Evolutionary conservation across 345 rosid species (phyloP), one percentile per base, ranked within the genome.

Genomic region (Salix arbutifolia): DNA sequence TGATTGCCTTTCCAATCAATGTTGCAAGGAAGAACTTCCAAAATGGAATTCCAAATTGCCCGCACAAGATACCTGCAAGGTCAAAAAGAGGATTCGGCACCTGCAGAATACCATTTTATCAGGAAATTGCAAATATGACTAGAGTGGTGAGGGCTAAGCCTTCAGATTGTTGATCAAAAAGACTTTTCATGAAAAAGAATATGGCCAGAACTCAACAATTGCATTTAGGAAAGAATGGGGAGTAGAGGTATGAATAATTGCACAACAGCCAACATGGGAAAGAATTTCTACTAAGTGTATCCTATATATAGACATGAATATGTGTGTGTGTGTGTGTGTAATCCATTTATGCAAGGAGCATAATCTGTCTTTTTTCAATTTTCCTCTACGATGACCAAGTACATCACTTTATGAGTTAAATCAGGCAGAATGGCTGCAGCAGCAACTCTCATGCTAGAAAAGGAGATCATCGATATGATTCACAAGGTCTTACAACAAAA

Each of bases 61-160:
- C 98, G 31, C 99, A 96, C 98, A 96, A 90, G 46, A 96, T 96
- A 82, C 99, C 99, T 74, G 99, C 99, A 26, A 96, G 99, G 83
- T 96, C 99, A 83, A 96, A 96, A 46, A 93, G 86, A 75, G 98
- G 99, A 87, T 96, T 96, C 76, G 98, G 99, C 80, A 96, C 97
- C 99, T 93, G 72, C 71, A 78, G 38, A 16, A 23, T 18, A 70
- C 60, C 7, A 69, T 9, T 76, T 65, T 40, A 40, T 40, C 46
- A 40, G 46, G 46, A 40, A 40, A 14, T 74, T 74, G 33, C 77
- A 77, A 30, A 10, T 42, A 17, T 25, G n/a, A 56, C 61, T 56
- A 3, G 5, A 56, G 61, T n/a, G 61, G 23, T 56, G 61, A 8
- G 26, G 11, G 61, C 61, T 56, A n/a, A 4, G 52, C 26, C 61